Percentiles rank a stretch among this genome's conserved stretches.
Conservation (phyloP, 805 yeast genomes). For the Suhomyces canberraensis region DNA sequence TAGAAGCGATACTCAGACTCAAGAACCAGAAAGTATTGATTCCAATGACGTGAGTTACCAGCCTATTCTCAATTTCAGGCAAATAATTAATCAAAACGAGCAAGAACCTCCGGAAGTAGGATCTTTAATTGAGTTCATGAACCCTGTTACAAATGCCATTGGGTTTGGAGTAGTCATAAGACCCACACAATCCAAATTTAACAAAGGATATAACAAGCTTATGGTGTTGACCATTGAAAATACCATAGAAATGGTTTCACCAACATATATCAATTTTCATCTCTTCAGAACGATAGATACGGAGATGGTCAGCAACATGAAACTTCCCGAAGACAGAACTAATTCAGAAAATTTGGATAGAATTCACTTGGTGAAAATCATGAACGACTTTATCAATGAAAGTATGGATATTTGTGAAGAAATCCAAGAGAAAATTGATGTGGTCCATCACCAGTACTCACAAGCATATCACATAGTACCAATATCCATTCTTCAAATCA, state of each 20-base stretch:
- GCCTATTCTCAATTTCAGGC: slow-evolving; percentile 9
- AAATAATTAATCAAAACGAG: slow-evolving; percentile 14
- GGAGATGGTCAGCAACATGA: slow-evolving; percentile 15
- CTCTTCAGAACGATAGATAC: slow-evolving; percentile 22
- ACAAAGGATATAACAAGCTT: slow-evolving; percentile 29
- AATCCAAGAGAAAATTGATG: slow-evolving; percentile 16
- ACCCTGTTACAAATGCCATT: slow-evolving; percentile 12
- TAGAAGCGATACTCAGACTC: too few relatives aligned
- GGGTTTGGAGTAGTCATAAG: slow-evolving; percentile 37
- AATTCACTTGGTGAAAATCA: slow-evolving; percentile 15
- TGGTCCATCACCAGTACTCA: slow-evolving; percentile 22
- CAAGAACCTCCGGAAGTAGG: slow-evolving; percentile 26
- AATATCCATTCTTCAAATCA: slow-evolving; percentile 13
- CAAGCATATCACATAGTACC: slow-evolving; percentile 10
- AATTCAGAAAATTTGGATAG: slow-evolving; percentile 18
- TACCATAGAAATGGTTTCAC: slow-evolving; percentile 22
- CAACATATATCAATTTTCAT: slow-evolving; percentile 30
- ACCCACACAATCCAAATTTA: slow-evolving; percentile 29
- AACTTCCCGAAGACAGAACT: slow-evolving; percentile 20
- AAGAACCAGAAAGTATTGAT: too few relatives aligned
- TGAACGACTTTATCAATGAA: slow-evolving; percentile 24
- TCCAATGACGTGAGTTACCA: too few relatives aligned
- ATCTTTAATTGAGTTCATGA: slow-evolving; percentile 36
- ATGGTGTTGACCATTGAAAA: slow-evolving; percentile 33
- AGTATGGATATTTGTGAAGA: slow-evolving; percentile 10